Evolutionary conservation across 768 basidiomycete genomes (phyloP).

Genomic region (Trametes gibbosa): DNA sequence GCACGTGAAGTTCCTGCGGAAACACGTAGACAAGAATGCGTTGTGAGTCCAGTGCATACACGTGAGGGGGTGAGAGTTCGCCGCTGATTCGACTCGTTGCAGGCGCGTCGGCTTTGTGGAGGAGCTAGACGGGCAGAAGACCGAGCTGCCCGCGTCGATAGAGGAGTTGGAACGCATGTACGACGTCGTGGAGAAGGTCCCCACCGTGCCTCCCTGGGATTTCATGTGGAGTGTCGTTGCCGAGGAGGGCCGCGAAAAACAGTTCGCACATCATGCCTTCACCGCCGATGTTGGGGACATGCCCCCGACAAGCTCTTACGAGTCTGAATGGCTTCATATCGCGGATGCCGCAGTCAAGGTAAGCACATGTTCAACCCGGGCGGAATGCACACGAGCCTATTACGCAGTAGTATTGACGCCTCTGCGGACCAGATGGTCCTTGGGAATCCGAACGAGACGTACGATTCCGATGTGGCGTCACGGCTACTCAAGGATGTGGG

Average conservation of each 20-base stretch:
- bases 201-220: conserved; percentile 54
- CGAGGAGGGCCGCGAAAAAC: conserved; percentile 76
- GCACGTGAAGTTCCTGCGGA: conserved; percentile 81
- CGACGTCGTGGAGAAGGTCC: conserved; percentile 47
- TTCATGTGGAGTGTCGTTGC: conserved; percentile 71
- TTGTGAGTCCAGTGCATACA: conserved; percentile 52
- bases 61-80: background rate
- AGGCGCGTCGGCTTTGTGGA: conserved; percentile 67
- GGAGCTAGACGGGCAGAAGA: conserved; percentile 34
- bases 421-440: conserved; percentile 61
- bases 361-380: background rate
- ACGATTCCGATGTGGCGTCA: conserved; percentile 59
- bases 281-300: conserved; percentile 42
- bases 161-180: conserved; percentile 44
- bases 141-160: conserved; percentile 42
- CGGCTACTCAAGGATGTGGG: conserved; percentile 55
- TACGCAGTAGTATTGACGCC: background rate
- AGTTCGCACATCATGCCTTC: conserved; percentile 56
- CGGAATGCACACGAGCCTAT: too few relatives aligned
- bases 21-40: conserved; percentile 80
- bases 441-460: conserved; percentile 67
- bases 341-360: conserved; percentile 78
- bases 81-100: background rate
- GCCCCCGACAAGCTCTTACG: conserved; percentile 25
- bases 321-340: conserved; percentile 43